A percentile compares a stretch with the other conserved stretches of the same genome.
These are phyloP conservation scores for Trichocomaceae sp. DNA, from an alignment of 2,329 filamentous ascomycete species.

Conservation along the genomic window DNA sequence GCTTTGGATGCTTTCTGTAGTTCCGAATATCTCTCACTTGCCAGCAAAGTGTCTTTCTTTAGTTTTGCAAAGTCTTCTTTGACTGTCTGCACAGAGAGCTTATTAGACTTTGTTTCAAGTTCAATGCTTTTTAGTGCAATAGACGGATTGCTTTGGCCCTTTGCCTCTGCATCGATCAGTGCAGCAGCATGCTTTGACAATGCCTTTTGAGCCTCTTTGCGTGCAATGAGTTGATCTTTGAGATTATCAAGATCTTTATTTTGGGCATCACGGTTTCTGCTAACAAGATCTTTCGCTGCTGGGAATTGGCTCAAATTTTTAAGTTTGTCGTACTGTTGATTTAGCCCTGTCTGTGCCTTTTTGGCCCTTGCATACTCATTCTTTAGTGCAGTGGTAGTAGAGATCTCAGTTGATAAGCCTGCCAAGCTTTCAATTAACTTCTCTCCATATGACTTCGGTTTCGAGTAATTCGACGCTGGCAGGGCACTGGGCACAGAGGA, in stretches of 20 bases:
- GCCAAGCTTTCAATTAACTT: constrained; percentile 5
- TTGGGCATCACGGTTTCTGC: constrained; percentile 4
- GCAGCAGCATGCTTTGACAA: constrained; percentile 2
- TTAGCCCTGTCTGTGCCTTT: constrained; percentile 3
- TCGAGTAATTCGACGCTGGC: not conserved
- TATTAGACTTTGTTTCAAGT: constrained; percentile 6
- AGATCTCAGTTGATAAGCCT: constrained; percentile 1
- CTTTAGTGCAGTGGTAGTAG: not conserved
- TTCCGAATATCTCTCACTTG: not conserved
- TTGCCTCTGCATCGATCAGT: constrained; percentile 4
- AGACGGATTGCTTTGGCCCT: not conserved
- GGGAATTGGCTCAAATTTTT: constrained; percentile 13
- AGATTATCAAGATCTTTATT: constrained; percentile 2
- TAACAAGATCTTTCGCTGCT: constrained; percentile 8
- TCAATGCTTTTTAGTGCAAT: constrained; percentile 1
- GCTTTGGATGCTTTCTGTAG: not conserved
- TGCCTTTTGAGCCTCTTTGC: not conserved
- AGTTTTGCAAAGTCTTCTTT: not conserved
- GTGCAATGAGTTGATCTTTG: constrained; percentile 4
- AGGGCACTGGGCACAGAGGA: not conserved
- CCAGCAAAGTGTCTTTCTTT: not conserved
- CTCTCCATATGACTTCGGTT: constrained; percentile 7
- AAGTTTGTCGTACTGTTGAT: constrained; percentile 9
- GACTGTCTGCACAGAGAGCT: not conserved
- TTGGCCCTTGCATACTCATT: constrained; percentile 9